Percentiles rank a stretch among this genome's conserved stretches.
These are phyloP conservation scores for Paramarasmius palmivorus DNA, from an alignment of 1,284 basidiomycete species.

Conservation along the genomic window DNA sequence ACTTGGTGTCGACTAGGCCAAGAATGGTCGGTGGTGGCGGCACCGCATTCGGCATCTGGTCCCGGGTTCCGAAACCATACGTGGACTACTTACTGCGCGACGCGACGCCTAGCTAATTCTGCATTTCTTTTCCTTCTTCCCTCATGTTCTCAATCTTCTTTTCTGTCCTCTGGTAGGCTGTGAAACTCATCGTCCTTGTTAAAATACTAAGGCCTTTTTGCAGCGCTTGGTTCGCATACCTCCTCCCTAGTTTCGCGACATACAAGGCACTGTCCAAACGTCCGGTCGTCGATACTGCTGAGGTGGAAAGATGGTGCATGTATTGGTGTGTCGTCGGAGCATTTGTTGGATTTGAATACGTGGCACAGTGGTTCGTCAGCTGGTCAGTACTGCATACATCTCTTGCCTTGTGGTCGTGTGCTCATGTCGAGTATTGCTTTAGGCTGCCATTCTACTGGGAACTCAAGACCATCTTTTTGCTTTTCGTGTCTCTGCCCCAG, in stretches of 20 bases:
- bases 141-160: slow-evolving; percentile 14
- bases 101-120: neutral
- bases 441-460: slow-evolving; percentile 86
- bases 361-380: slow-evolving; percentile 66
- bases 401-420: slow-evolving; percentile 11
- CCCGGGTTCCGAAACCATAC: no score
- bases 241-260: slow-evolving; percentile 61
- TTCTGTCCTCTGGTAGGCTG: slow-evolving; percentile 7
- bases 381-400: slow-evolving; percentile 49
- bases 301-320: slow-evolving; percentile 57
- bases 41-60: no score
- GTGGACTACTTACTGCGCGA: neutral
- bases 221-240: slow-evolving; percentile 72
- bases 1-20: no score
- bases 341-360: slow-evolving; percentile 68
- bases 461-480: slow-evolving; percentile 65
- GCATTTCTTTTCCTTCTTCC: neutral
- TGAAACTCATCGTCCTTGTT: neutral
- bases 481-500: slow-evolving; percentile 76
- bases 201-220: neutral
- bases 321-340: slow-evolving; percentile 62
- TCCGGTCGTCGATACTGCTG: slow-evolving; percentile 51
- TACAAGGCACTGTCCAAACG: slow-evolving; percentile 66
- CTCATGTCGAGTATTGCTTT: slow-evolving; percentile 14
- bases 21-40: no score